Evolutionary conservation across 75 land plant species (phyloP).

Genomic region (Larix kaempferi): DNA sequence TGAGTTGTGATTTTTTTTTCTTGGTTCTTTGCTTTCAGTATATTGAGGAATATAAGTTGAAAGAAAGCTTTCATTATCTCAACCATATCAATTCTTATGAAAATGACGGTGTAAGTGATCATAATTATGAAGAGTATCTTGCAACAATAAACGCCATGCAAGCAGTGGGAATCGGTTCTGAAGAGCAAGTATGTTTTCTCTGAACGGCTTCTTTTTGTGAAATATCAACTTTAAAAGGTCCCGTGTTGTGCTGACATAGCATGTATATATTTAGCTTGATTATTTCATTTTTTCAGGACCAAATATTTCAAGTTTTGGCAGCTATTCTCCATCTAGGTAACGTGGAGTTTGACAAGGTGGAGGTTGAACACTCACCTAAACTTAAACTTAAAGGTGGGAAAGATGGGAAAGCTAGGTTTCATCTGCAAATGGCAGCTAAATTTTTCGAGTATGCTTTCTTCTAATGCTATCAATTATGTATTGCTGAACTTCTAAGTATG

Average conservation of each 20-base stretch:
- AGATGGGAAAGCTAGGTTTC: constrained; percentile 36
- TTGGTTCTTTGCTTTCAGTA: constrained; percentile 14
- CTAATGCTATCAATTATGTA: not conserved
- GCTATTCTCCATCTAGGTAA: no score
- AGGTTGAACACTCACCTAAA: constrained; percentile 22
- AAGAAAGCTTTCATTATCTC: no score
- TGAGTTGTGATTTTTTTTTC: not conserved
- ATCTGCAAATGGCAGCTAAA: constrained; percentile 34
- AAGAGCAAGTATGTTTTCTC: not conserved
- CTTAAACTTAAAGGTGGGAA: no score
- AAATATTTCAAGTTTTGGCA: not conserved
- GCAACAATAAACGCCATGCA: constrained; percentile 46
- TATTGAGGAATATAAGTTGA: constrained; percentile 28
- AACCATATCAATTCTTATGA: no score
- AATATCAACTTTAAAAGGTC: not conserved
- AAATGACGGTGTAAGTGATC: constrained; percentile 31
- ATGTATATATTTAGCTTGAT: no score
- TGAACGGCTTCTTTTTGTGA: not conserved
- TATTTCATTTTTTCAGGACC: no score
- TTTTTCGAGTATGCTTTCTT: constrained; percentile 25
- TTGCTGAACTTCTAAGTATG: not conserved
- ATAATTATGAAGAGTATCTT: constrained; percentile 24
- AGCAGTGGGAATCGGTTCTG: constrained; percentile 34
- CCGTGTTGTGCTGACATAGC: not conserved
- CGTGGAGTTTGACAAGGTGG: no score